Base-by-base conservation (phyloP, 2,329 filamentous ascomycete species). In the Alternaria burnsii region DNA sequence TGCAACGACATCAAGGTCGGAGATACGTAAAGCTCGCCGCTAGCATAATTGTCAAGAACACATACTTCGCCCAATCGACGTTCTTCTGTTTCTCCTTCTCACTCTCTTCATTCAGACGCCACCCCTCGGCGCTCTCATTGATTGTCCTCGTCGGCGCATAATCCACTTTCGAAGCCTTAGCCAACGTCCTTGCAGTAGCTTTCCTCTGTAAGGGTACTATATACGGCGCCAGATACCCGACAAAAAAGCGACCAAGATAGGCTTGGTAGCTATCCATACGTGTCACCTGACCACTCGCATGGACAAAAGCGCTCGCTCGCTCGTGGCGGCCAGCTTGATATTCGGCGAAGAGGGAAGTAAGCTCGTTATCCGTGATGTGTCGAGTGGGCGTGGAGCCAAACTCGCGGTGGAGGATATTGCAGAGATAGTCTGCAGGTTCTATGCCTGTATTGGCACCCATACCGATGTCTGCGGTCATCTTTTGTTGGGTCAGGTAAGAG, bases 401-500 rank as follows among this genome's bases (percentile, higher is more conserved):
- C 40, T 66, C 57, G 30, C 58, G 58, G 3, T 69, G 53, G 10
- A 70, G 54, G 20, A 66, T 54, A 55, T 68, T 61, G 66, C 55
- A 46, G 5, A 71, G 63, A 11, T 51, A 58, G n/a, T 59, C 63
- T 63, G 64, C 68, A 22, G 64, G 60, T 52, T 71, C 66, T 20
- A 71, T 63, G 24, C 55, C 67, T 22, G 62, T 68, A 47, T 71
- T 71, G 22, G 66, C 68, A 32, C 69, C 63, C 30, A 66, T 52
- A 22, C 68, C 63, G 8, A 67, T 44, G 38, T 69, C 60, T 44
- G 69, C 55, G 42, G 64, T 69, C 64, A 71, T 69, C 63, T 69
- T 20, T 3, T n/a, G 1, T n/a, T 11, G 14, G 3, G 12, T 53
- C n/a, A 48, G 43, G 7, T n/a, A 4, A 24, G 6, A 5, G 12